Base-by-base conservation (phyloP, 2,329 filamentous ascomycete genomes). In the Sporothrix mexicana region DNA sequence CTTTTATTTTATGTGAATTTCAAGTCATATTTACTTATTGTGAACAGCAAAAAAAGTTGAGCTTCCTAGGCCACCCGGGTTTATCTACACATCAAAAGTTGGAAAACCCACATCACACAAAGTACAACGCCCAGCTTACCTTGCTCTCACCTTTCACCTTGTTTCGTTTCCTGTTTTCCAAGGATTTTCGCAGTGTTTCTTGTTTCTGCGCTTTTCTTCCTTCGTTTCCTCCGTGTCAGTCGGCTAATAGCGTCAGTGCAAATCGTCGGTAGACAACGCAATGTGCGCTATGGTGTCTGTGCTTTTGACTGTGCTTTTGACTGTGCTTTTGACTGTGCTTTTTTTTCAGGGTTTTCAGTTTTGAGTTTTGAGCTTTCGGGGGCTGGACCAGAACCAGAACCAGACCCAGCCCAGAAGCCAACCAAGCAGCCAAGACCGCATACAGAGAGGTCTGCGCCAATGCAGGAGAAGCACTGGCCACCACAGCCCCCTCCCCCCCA, bases 271-370 rank as follows among this genome's bases (percentile, higher is more conserved):
- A 47, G 23, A 17, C n/a, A 9, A 41, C 51, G 67, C 67, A 30
- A 59, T 69, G 67, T 57, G 51, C 67, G 51, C 67, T n/a, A 59
- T 69, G 53, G 36, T 45, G 36, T 69, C 67, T 30, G 67, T 69
- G 67, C 67, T 20, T 59, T 68, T 55, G 36, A 17, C 30, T 23
- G 62, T 20, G 62, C 23, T 20, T 45, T 51, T 45, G 62, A 66
- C 41, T 10, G 61, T 23, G n/a, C 41, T 66, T 36, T 7, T 36
- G 30, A 6, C 7, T 36, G 30, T 36, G 4, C 5, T 36, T 36
- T 36, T 36, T 36, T 36, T 36, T 36, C 30, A 36, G 30, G 30
- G 5, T 36, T 36, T 36, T 36, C 30, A 36, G 30, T 4, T 36
- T 36, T 36, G 30, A 36, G 30, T 36, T 36, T 36, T 36, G 30